Conservation (phyloP, 441 rosid species). For the Melastoma candidum region DNA sequence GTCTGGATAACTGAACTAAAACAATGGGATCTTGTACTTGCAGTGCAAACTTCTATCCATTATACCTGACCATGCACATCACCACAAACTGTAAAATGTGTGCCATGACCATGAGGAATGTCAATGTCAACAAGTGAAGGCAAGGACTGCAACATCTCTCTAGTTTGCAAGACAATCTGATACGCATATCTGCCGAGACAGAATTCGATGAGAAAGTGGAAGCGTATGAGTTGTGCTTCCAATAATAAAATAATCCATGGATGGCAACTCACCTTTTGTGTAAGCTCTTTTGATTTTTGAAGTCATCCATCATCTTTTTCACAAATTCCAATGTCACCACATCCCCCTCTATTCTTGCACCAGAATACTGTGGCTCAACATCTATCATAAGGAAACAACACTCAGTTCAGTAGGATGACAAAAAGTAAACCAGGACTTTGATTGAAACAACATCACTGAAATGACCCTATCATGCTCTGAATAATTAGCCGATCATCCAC, state of each 20-base stretch:
- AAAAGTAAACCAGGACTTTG: background rate
- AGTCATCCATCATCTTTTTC: slow-evolving; percentile 87
- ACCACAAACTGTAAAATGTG: slow-evolving; percentile 88
- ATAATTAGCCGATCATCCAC: no score
- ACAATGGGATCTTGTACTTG: no score
- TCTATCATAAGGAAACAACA: slow-evolving; percentile 27
- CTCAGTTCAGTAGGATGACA: background rate
- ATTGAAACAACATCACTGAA: background rate
- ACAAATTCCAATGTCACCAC: slow-evolving; percentile 82
- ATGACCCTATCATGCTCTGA: no score
- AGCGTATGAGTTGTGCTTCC: no score
- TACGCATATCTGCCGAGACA: slow-evolving; percentile 63
- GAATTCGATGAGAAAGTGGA: no score
- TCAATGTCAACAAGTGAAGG: slow-evolving; percentile 83
- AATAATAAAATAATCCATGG: no score
- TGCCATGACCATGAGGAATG: slow-evolving; percentile 57
- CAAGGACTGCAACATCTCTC: slow-evolving; percentile 61
- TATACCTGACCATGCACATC: slow-evolving; percentile 99
- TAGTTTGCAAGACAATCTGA: slow-evolving; percentile 82
- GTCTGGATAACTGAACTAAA: no score
- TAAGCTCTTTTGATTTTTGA: slow-evolving; percentile 73
- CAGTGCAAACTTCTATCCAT: background rate
- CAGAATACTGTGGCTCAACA: slow-evolving; percentile 93
- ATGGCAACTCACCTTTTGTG: slow-evolving; percentile 58
- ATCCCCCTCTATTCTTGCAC: slow-evolving; percentile 90